These are phyloP conservation scores for Diaporthe longicolla DNA, from an alignment of 2,329 filamentous ascomycete species.

Conservation along the genomic window DNA sequence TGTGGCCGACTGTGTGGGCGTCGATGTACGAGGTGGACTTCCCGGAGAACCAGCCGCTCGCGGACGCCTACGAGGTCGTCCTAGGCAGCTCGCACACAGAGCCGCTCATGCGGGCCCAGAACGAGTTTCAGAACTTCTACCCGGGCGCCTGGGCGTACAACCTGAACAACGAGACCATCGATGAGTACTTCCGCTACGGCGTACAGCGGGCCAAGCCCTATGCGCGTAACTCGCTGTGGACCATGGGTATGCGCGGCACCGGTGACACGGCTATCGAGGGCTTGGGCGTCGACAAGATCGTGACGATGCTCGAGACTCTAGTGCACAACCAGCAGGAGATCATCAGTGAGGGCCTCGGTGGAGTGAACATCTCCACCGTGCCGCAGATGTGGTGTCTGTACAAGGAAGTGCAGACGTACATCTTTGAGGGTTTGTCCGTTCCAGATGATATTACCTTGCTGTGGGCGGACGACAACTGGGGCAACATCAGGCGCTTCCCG, in stretches of 20 bases:
- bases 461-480: constrained; percentile 80
- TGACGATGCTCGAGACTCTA: constrained; percentile 70
- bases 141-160: constrained; percentile 78
- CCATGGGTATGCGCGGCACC: constrained; percentile 78
- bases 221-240: constrained; percentile 75
- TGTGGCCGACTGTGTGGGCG: constrained; percentile 78
- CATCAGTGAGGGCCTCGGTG: constrained; percentile 68
- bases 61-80: constrained; percentile 81
- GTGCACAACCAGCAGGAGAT: constrained; percentile 73
- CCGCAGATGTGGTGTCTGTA: constrained; percentile 82
- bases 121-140: constrained; percentile 67
- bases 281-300: constrained; percentile 69
- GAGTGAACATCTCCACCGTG: constrained; percentile 63
- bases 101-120: constrained; percentile 75
- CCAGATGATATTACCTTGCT: constrained; percentile 78
- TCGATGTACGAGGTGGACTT: constrained; percentile 82
- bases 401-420: constrained; percentile 80
- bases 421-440: constrained; percentile 72
- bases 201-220: constrained; percentile 76
- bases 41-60: constrained; percentile 75
- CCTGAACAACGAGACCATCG: constrained; percentile 77
- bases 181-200: constrained; percentile 77
- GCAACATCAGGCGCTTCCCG: constrained; percentile 74
- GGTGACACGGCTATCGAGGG: constrained; percentile 74
- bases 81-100: constrained; percentile 82